Conservation (phyloP, 2,329 filamentous ascomycete species). For the Colletotrichum zoysiae region DNA sequence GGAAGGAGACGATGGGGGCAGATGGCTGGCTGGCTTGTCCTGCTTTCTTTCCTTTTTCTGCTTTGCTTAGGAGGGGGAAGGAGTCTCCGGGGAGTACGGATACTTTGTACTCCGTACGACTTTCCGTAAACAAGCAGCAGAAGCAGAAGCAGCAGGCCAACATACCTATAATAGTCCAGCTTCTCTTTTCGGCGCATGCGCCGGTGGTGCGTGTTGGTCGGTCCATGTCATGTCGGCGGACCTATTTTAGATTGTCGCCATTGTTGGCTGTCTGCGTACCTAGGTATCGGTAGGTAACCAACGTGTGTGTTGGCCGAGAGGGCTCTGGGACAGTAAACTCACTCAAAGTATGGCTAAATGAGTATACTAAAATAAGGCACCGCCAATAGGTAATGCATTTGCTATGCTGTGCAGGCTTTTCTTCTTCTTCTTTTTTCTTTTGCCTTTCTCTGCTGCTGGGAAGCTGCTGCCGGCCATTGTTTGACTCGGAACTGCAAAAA, state of each 20-base stretch:
- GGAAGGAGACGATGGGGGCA: neutral
- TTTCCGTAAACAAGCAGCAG: too few relatives aligned
- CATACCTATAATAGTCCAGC: too few relatives aligned
- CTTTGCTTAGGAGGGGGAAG: neutral
- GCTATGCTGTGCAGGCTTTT: too few relatives aligned
- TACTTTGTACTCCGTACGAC: too few relatives aligned
- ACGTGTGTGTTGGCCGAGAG: neutral
- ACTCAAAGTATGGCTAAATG: neutral
- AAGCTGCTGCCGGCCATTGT: neutral
- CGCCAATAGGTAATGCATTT: too few relatives aligned
- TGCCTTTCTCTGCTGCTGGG: neutral
- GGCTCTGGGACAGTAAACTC: neutral
- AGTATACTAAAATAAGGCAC: neutral
- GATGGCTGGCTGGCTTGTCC: neutral
- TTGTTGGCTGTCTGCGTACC: neutral
- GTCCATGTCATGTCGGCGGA: constrained; percentile 14
- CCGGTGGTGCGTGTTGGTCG: too few relatives aligned
- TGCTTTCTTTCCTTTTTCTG: neutral
- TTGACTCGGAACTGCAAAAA: constrained; percentile 8
- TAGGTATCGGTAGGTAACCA: too few relatives aligned
- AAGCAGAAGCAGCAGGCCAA: too few relatives aligned
- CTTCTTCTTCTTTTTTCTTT: neutral
- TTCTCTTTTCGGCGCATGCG: too few relatives aligned
- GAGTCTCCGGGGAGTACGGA: neutral
- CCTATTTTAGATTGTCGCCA: neutral